Conservation (phyloP, 2,329 filamentous ascomycete species). For the Xylaria sp. region DNA sequence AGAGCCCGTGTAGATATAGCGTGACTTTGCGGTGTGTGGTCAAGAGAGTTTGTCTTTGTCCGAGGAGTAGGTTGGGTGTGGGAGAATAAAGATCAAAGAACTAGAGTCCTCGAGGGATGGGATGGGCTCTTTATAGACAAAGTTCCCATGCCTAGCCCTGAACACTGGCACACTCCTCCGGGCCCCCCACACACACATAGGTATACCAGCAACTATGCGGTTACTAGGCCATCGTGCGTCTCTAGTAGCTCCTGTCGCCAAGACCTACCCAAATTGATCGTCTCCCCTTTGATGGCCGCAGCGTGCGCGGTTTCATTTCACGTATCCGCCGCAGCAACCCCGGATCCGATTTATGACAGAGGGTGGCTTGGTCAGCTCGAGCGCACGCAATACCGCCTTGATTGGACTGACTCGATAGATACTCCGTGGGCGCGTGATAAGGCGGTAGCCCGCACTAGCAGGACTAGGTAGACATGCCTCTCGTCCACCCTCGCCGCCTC, state of each 20-base stretch:
- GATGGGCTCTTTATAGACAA: constrained; percentile 21
- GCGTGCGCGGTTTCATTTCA: constrained; percentile 26
- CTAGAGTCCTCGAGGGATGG: constrained; percentile 9
- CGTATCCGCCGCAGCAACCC: constrained; percentile 17
- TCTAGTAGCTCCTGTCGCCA: constrained; percentile 30
- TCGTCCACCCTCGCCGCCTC: constrained; percentile 10
- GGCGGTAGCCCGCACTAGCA: not conserved
- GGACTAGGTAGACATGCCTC: constrained; percentile 6
- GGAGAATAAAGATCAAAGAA: constrained; percentile 13
- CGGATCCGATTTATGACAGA: not conserved
- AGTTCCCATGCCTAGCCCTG: not conserved
- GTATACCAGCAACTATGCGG: constrained; percentile 10
- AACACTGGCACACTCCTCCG: constrained; percentile 12
- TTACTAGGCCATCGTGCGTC: constrained; percentile 13
- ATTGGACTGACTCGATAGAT: not conserved
- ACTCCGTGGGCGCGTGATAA: not conserved
- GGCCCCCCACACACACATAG: constrained; percentile 9
- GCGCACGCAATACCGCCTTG: not conserved
- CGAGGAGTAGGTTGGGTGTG: constrained; percentile 10
- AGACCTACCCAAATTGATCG: constrained; percentile 32
- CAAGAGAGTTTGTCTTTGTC: constrained; percentile 14
- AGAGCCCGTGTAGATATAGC: not conserved
- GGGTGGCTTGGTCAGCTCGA: too few species aligned
- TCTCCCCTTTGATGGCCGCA: constrained; percentile 17
- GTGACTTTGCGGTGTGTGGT: constrained; percentile 6